phyloP scores from a whole-genome alignment of 139 green algal genomes.

The Picochlorum sp. region DNA sequence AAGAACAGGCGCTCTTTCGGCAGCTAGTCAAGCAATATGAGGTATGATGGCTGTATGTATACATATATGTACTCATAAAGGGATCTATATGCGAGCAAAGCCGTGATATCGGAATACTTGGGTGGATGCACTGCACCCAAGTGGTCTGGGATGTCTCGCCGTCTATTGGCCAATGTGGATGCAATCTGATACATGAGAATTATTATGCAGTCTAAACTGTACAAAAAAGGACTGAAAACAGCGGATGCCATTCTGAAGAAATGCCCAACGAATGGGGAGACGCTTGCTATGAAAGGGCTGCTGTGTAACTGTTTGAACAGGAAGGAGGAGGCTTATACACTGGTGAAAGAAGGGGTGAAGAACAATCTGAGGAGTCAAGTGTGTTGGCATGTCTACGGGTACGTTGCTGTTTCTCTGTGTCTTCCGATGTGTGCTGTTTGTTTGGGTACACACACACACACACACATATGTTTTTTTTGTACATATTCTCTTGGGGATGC shows the following conservation, averaged over 20 bases:
- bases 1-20: conserved; percentile 70
- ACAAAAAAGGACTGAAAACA: conserved; percentile 96
- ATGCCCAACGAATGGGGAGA: conserved; percentile 93
- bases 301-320: conserved; percentile 72
- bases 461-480: too few relatives aligned
- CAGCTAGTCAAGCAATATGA: conserved; percentile 89
- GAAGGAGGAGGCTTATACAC: conserved; percentile 89
- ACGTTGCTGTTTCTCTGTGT: conserved; percentile 24
- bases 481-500: background rate
- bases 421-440: background rate
- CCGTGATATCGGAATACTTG: background rate
- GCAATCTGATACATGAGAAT: background rate
- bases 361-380: conserved; percentile 84
- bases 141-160: too few relatives aligned
- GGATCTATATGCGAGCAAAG: background rate
- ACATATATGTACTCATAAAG: too few relatives aligned
- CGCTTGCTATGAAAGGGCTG: conserved; percentile 95
- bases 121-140: too few relatives aligned
- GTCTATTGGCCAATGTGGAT: background rate
- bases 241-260: conserved; percentile 93
- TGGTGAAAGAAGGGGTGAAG: conserved; percentile 82
- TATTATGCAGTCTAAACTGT: conserved; percentile 68
- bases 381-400: conserved; percentile 98
- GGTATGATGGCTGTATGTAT: conserved; percentile 8
- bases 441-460: too few relatives aligned